Evolutionary conservation across 441 rosid genomes (phyloP).

Genomic region (Caryocar brasiliense): DNA sequence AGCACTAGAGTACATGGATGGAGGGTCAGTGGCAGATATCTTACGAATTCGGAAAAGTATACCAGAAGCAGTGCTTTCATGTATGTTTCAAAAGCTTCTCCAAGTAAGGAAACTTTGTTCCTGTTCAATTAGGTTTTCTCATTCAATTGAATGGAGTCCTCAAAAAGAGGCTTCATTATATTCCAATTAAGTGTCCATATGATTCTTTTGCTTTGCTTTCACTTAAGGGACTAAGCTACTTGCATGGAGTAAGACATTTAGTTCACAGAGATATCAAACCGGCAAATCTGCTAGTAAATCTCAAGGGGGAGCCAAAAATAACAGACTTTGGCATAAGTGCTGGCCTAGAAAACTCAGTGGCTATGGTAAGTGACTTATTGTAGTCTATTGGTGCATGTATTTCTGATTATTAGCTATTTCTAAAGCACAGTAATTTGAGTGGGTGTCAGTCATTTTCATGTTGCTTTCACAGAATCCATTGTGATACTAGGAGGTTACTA

Average conservation of each 20-base stretch:
- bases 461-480: neutral
- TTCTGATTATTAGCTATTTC: neutral
- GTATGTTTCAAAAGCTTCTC: conserved; percentile 71
- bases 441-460: neutral
- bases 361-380: conserved; percentile 59
- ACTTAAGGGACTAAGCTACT: conserved; percentile 81
- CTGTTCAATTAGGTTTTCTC: conserved; percentile 1
- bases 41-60: conserved; percentile 46
- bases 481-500: conserved; percentile 10
- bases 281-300: conserved; percentile 89
- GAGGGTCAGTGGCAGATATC: conserved; percentile 82
- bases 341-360: conserved; percentile 80
- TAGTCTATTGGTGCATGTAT: neutral
- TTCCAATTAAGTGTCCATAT: too few relatives aligned
- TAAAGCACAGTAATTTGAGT: neutral
- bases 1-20: conserved; percentile 94
- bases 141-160: too few relatives aligned
- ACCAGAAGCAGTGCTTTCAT: conserved; percentile 81
- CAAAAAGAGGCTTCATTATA: too few relatives aligned
- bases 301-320: conserved; percentile 85
- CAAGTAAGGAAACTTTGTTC: conserved; percentile 32
- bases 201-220: too few relatives aligned
- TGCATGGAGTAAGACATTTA: conserved; percentile 77
- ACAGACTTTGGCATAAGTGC: conserved; percentile 96
- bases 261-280: conserved; percentile 97